phyloP scores from a whole-genome alignment of 1,139 yeast species.

The Yamadazyma atmosphaerica region DNA sequence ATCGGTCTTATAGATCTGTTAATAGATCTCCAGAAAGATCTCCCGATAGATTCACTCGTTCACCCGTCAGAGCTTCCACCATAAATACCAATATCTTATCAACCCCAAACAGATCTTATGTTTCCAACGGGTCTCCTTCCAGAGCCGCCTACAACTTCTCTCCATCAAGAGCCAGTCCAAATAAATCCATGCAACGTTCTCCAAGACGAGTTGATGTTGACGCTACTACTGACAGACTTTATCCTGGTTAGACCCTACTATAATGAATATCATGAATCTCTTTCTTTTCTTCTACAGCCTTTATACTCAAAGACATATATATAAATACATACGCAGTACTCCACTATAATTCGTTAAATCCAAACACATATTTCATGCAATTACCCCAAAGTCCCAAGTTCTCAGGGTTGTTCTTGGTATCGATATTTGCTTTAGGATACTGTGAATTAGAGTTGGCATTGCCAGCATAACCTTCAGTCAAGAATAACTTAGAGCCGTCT shows the following conservation, averaged over 20 bases:
- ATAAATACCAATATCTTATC: conserved; percentile 1
- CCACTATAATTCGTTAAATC: conserved; percentile 37
- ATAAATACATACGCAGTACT: conserved; percentile 1
- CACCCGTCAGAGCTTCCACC: conserved; percentile 7
- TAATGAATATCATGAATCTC: conserved; percentile 1
- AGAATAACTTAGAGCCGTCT: conserved; percentile 42
- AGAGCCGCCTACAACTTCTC: conserved; percentile 3
- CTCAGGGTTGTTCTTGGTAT: conserved; percentile 24
- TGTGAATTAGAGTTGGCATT: conserved; percentile 12
- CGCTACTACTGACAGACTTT: conserved; percentile 1
- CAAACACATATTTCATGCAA: conserved; percentile 40
- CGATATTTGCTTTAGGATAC: conserved; percentile 18
- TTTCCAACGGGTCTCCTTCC: conserved; percentile 3
- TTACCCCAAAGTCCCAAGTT: conserved; percentile 38
- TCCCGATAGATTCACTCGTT: conserved; percentile 1
- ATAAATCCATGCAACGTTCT: not conserved
- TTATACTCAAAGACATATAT: not conserved
- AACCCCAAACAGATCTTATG: conserved; percentile 1
- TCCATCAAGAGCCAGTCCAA: conserved; percentile 12
- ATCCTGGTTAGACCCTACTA: not conserved
- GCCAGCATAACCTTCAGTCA: conserved; percentile 21
- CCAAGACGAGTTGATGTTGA: conserved; percentile 1
- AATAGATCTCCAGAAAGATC: too few species aligned
- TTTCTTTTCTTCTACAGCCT: not conserved
- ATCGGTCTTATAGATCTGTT: too few species aligned